phyloP scores from a whole-genome alignment of 2,329 filamentous ascomycete species.

The Paradendryphiella salina region DNA sequence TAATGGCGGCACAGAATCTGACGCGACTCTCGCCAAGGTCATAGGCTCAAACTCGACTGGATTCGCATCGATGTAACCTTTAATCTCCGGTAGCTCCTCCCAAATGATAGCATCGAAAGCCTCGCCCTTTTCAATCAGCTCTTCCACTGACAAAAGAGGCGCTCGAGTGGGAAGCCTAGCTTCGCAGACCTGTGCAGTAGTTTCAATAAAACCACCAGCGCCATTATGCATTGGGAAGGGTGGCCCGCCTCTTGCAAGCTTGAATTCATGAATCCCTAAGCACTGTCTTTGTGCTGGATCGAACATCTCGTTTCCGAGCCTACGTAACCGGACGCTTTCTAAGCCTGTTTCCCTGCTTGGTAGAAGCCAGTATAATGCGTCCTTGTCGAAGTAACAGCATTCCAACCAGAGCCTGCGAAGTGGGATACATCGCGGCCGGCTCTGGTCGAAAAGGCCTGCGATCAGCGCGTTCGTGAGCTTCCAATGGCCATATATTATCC shows the following conservation, averaged over 20 bases:
- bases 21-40: not conserved
- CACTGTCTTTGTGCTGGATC: constrained; percentile 10
- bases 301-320: constrained; percentile 41
- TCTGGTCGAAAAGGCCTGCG: constrained; percentile 46
- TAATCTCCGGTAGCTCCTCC: constrained; percentile 30
- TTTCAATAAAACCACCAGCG: constrained; percentile 36
- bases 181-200: constrained; percentile 32
- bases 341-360: constrained; percentile 38
- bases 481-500: constrained; percentile 52
- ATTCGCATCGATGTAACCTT: constrained; percentile 25
- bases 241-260: constrained; percentile 38
- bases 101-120: constrained; percentile 35
- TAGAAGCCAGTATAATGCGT: constrained; percentile 19
- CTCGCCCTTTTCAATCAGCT: constrained; percentile 24
- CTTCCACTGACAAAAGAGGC: constrained; percentile 6
- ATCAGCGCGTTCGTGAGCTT: constrained; percentile 48
- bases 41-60: constrained; percentile 7
- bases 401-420: constrained; percentile 53
- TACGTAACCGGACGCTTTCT: constrained; percentile 49
- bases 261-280: constrained; percentile 31
- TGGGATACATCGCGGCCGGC: constrained; percentile 31
- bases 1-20: constrained; percentile 16
- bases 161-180: constrained; percentile 9
- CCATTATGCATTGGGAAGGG: constrained; percentile 35
- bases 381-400: constrained; percentile 44